phyloP scores from a whole-genome alignment of 1,284 basidiomycete species.

The Ganoderma lucidum region DNA sequence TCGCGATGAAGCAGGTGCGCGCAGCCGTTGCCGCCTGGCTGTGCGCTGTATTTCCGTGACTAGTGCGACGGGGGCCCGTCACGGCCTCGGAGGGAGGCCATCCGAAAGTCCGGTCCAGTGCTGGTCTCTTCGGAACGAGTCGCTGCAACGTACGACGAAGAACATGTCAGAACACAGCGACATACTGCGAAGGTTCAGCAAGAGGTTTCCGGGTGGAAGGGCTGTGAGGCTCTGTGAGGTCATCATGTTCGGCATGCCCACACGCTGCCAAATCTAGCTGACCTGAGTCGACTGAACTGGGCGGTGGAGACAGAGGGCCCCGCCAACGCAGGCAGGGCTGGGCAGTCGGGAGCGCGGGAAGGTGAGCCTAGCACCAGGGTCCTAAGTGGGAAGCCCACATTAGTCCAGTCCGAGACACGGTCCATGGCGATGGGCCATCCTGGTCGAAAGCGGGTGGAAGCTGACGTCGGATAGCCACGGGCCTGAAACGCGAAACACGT shows the following conservation, averaged over 20 bases:
- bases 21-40: slow-evolving; percentile 7
- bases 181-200: background rate
- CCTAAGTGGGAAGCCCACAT: background rate
- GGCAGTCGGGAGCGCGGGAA: slow-evolving; percentile 3
- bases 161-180: background rate
- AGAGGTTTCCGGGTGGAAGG: slow-evolving; percentile 3
- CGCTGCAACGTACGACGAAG: background rate
- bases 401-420: slow-evolving; percentile 4
- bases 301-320: background rate
- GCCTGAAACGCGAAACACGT: slow-evolving; percentile 35
- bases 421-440: slow-evolving; percentile 15
- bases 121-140: background rate
- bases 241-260: slow-evolving; percentile 23
- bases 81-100: background rate
- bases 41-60: background rate
- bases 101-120: too few species aligned
- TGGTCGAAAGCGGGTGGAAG: slow-evolving; percentile 22
- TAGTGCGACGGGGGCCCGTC: background rate
- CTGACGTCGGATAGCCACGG: slow-evolving; percentile 24
- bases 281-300: background rate
- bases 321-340: background rate
- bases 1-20: slow-evolving; percentile 6
- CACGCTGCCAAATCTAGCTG: background rate
- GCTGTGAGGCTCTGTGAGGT: slow-evolving; percentile 29
- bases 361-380: background rate